Percentiles rank a stretch among this genome's conserved stretches.
These are phyloP conservation scores for Ophidiomyces ophidiicola DNA, from an alignment of 2,329 filamentous ascomycete genomes.

Conservation along the genomic window DNA sequence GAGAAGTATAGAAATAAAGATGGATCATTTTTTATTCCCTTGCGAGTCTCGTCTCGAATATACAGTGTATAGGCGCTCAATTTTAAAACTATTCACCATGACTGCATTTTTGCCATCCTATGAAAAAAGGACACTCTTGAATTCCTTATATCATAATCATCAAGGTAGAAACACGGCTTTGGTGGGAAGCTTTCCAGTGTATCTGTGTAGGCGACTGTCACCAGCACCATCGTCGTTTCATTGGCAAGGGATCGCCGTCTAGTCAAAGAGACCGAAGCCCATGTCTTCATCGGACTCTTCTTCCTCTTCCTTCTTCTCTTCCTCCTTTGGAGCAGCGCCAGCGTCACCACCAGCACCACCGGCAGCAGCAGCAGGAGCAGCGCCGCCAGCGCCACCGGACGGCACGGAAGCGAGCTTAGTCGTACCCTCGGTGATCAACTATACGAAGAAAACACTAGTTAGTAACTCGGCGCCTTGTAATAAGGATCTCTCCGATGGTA, in stretches of 20 bases:
- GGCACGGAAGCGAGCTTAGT: conserved; percentile 95
- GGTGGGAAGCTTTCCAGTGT: background rate
- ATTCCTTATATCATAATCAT: conserved; percentile 1
- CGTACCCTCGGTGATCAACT: conserved; percentile 86
- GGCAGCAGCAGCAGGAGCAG: conserved; percentile 47
- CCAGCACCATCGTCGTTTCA: background rate
- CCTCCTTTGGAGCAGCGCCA: conserved; percentile 48
- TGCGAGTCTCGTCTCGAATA: background rate
- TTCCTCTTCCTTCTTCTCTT: conserved; percentile 68
- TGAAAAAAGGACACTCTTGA: background rate
- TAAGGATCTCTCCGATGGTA: conserved; percentile 4
- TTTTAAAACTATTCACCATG: conserved; percentile 1
- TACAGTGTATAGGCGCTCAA: conserved; percentile 8
- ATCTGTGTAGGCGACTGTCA: conserved; percentile 1
- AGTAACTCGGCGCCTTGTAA: conserved; percentile 17
- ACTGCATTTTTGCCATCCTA: conserved; percentile 1
- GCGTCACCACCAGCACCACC: conserved; percentile 56
- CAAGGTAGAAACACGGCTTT: conserved; percentile 2
- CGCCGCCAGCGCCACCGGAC: conserved; percentile 69
- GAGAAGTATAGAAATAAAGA: background rate
- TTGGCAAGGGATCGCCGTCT: conserved; percentile 20
- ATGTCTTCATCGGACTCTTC: conserved; percentile 64
- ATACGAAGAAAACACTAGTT: conserved; percentile 14
- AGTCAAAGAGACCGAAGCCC: conserved; percentile 63
- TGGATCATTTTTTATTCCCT: conserved; percentile 1